Conservation (phyloP, 257 asterid genomes). For the Lithospermum erythrorhizon region DNA sequence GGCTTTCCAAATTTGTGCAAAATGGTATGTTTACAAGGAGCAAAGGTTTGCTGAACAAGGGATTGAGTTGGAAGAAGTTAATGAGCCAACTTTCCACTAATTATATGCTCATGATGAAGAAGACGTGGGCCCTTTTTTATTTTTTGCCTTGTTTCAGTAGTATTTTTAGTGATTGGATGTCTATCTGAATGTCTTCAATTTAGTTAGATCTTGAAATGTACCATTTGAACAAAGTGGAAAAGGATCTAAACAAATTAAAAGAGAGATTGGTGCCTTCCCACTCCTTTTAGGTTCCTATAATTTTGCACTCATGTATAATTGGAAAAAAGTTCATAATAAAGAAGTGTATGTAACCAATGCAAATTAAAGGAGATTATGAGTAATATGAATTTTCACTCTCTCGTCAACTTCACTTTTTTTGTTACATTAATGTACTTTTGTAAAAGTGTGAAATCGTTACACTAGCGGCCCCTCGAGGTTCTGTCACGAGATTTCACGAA, state of each 20-base stretch:
- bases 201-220: neutral
- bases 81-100: constrained; percentile 31
- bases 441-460: no score
- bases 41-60: constrained; percentile 59
- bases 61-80: constrained; percentile 46
- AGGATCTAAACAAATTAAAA: no score
- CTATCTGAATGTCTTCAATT: neutral
- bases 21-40: constrained; percentile 75
- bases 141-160: no score
- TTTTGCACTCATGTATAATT: neutral
- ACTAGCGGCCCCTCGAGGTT: no score
- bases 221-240: neutral
- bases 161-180: neutral
- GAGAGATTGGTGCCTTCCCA: neutral
- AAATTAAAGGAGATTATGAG: no score
- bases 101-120: neutral
- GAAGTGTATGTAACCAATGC: neutral
- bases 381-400: no score
- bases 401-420: no score
- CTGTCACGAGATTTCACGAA: no score
- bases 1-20: constrained; percentile 34
- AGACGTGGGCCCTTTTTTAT: neutral
- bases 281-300: neutral
- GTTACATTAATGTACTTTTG: no score
- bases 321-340: neutral